phyloP scores from a whole-genome alignment of 306 rosid genomes.

The Fragaria iinumae region DNA sequence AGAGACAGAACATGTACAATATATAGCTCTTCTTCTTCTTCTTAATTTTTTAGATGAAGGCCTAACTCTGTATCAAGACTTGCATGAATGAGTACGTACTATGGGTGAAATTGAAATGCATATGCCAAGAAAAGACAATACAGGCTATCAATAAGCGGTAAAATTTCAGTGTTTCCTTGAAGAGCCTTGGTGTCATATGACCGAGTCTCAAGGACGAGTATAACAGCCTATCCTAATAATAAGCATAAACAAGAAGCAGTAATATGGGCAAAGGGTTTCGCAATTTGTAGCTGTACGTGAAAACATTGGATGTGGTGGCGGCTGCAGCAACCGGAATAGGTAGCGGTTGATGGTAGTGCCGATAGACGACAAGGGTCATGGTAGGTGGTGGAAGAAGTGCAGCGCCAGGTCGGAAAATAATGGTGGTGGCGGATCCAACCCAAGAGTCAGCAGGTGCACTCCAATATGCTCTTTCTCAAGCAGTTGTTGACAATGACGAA shows the following conservation, averaged over 20 bases:
- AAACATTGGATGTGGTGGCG: constrained; percentile 6
- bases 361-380: constrained; percentile 26
- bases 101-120: neutral
- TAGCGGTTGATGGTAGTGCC: constrained; percentile 18
- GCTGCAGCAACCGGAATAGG: neutral
- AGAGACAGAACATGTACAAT: too few species aligned
- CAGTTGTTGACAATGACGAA: constrained; percentile 59
- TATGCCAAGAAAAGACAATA: neutral
- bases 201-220: constrained; percentile 43
- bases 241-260: constrained; percentile 19
- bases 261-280: constrained; percentile 11
- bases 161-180: neutral
- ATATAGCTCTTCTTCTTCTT: too few species aligned
- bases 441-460: constrained; percentile 69
- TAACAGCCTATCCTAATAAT: constrained; percentile 26
- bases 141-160: neutral
- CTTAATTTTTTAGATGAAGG: too few species aligned
- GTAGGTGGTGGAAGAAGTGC: constrained; percentile 21
- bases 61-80: too few species aligned
- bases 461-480: constrained; percentile 65
- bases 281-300: constrained; percentile 8
- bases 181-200: constrained; percentile 30
- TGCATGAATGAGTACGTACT: too few species aligned
- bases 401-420: constrained; percentile 35
- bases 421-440: constrained; percentile 76